Evolutionary conservation across 768 basidiomycete genomes (phyloP).

Genomic region (Pleurotus tuoliensis): DNA sequence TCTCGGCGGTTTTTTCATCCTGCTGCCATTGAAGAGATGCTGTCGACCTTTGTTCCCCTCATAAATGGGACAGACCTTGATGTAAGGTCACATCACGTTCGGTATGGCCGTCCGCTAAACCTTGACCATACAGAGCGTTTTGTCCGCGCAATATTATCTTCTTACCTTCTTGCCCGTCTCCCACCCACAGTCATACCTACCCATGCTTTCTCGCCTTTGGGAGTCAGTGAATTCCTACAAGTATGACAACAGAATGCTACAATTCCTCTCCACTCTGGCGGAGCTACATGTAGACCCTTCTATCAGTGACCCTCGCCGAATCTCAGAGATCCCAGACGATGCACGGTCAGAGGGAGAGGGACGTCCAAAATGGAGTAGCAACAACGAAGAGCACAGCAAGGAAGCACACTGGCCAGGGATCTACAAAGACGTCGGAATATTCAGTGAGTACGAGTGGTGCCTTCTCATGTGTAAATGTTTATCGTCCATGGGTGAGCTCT

Average conservation of each 20-base stretch:
- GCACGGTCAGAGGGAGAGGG: slow-evolving; percentile 59
- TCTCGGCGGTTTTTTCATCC: slow-evolving; percentile 86
- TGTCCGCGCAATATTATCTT: slow-evolving; percentile 83
- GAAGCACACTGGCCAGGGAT: slow-evolving; percentile 62
- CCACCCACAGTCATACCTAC: slow-evolving; percentile 81
- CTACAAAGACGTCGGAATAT: slow-evolving; percentile 84
- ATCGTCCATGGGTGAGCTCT: slow-evolving; percentile 66
- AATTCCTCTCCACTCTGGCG: slow-evolving; percentile 72
- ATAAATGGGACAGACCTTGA: slow-evolving; percentile 74
- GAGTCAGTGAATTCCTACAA: slow-evolving; percentile 85
- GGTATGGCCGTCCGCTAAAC: slow-evolving; percentile 5
- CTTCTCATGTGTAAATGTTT: slow-evolving; percentile 88
- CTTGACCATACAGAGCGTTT: slow-evolving; percentile 46
- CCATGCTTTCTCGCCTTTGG: slow-evolving; percentile 83
- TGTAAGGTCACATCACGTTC: slow-evolving; percentile 28
- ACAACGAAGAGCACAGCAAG: slow-evolving; percentile 35
- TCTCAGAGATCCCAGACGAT: slow-evolving; percentile 68
- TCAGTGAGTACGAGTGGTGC: slow-evolving; percentile 80
- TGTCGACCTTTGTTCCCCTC: slow-evolving; percentile 76
- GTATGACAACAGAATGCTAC: slow-evolving; percentile 87
- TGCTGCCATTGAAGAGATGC: slow-evolving; percentile 81
- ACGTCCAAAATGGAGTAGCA: slow-evolving; percentile 44
- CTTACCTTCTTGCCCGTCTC: slow-evolving; percentile 81
- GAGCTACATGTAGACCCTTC: slow-evolving; percentile 80
- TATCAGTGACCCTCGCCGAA: slow-evolving; percentile 66